These are phyloP conservation scores for Pestalotiopsis sp. DNA, from an alignment of 2,329 filamentous ascomycete genomes.

Conservation along the genomic window DNA sequence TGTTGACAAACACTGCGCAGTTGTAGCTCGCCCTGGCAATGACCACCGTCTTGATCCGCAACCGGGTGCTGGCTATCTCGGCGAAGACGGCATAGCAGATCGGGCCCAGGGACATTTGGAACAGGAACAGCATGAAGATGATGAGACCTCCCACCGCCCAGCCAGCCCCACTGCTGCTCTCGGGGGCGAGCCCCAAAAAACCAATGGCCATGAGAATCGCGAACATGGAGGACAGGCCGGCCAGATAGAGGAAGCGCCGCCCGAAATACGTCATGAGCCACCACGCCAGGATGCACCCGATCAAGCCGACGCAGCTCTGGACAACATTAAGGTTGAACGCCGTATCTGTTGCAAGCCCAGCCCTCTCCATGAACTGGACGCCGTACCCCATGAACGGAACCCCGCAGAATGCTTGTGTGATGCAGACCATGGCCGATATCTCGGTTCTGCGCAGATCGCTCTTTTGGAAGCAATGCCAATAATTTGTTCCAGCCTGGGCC, in stretches of 20 bases:
- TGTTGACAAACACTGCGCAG: conserved; percentile 9
- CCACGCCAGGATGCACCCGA: conserved; percentile 13
- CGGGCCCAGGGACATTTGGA: conserved; percentile 14
- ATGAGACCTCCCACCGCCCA: conserved; percentile 15
- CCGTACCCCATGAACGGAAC: conserved; percentile 14
- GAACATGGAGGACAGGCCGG: conserved; percentile 4
- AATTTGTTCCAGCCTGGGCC: conserved; percentile 10
- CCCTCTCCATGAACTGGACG: conserved; percentile 13
- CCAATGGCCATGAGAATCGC: conserved; percentile 13
- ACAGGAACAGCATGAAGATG: conserved; percentile 15
- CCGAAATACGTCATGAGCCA: conserved; percentile 13
- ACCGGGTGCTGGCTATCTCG: conserved; percentile 13
- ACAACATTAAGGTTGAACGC: conserved; percentile 11
- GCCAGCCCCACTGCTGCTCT: conserved; percentile 5
- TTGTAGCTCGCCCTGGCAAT: conserved; percentile 15
- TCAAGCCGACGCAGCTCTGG: conserved; percentile 13
- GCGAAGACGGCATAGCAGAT: conserved; percentile 14
- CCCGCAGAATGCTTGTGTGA: conserved; percentile 15
- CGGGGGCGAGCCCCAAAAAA: conserved; percentile 11
- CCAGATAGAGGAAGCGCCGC: conserved; percentile 10
- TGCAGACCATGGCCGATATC: conserved; percentile 13
- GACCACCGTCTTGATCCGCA: conserved; percentile 13
- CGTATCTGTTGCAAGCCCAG: neutral
- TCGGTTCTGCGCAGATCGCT: conserved; percentile 15
- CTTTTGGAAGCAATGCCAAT: conserved; percentile 14